Evolutionary conservation across 2,329 filamentous ascomycete species (phyloP), one percentile per base, ranked within the genome.

Genomic region (Tolypocladium sp.): DNA sequence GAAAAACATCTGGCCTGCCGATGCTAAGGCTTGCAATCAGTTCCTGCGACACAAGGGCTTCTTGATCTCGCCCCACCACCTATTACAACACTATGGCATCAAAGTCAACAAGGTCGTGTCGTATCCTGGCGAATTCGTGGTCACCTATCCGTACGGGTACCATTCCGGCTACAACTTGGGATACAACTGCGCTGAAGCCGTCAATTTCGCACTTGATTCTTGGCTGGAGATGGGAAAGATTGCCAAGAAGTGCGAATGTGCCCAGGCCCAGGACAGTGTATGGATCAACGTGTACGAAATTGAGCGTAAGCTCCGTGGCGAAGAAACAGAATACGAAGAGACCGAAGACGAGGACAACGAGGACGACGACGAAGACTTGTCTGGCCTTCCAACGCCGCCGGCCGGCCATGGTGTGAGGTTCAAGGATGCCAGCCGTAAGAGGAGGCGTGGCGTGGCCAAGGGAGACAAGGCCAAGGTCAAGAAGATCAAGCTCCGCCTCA

Each of bases 261-360:
- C 94, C 67, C 85, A 94, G 61, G 92, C 96, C 64, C 87, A 95
- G 61, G 94, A 99, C 77, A 97, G 93, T 68, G 94, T 99, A 4
- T 99, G 95, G 92, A 92, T 99, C 57, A 92, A 99, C 69, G 92
- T 97, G 4, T 87, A 91, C 60, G 94, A 97, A 68, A 95, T 99
- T 59, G 92, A 99, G 74, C 90, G 94, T 62, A 97, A 95, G 72
- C 76, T 97, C 54, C 85, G 92, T 57, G 94, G 94, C 51, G 92
- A 97, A 71, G 88, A 90, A 60, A 91, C 91, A 6, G 91, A 92
- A 65, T 90, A 90, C 66, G 89, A 92, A 69, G 88, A 91, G 65
- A 89, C 87, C 0, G 66, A 68, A 2, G 88, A 89, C 8, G 86
- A 89, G 1, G 83, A 85, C 0, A 80, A 84, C 15, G 85, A 90